phyloP scores from a whole-genome alignment of 2,329 filamentous ascomycete genomes.

The Myriosclerotinia curreyana region DNA sequence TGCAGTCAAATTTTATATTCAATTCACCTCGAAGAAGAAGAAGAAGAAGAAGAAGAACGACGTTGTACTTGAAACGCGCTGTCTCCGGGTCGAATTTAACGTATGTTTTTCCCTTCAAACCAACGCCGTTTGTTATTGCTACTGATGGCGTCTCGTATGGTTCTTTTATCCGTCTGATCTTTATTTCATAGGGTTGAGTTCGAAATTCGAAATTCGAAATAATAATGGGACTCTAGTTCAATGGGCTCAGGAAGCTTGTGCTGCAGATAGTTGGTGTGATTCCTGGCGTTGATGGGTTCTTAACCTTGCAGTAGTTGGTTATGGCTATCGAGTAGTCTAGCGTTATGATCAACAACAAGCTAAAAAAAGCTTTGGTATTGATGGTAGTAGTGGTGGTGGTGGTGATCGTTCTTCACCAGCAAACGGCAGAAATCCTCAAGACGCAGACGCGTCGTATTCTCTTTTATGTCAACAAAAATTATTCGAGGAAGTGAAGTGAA shows the following conservation, averaged over 20 bases:
- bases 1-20: not conserved
- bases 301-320: not conserved
- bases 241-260: slow-evolving; percentile 16
- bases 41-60: too few relatives aligned
- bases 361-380: not conserved
- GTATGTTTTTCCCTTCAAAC: not conserved
- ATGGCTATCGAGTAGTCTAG: not conserved
- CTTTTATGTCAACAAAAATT: not conserved
- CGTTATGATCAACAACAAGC: slow-evolving; percentile 8
- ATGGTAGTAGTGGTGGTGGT: not conserved
- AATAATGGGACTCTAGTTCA: not conserved
- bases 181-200: slow-evolving; percentile 27
- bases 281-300: not conserved
- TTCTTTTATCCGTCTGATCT: slow-evolving; percentile 30
- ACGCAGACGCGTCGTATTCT: slow-evolving; percentile 6
- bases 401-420: slow-evolving; percentile 7
- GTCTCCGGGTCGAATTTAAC: not conserved
- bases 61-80: not conserved
- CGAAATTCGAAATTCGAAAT: slow-evolving; percentile 20
- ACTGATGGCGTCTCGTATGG: slow-evolving; percentile 9
- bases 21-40: not conserved
- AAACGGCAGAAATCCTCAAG: not conserved
- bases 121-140: slow-evolving; percentile 16
- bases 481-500: not conserved
- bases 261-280: slow-evolving; percentile 11